Conservation (phyloP, 768 basidiomycete species). For the Lactifluus piperatus region DNA sequence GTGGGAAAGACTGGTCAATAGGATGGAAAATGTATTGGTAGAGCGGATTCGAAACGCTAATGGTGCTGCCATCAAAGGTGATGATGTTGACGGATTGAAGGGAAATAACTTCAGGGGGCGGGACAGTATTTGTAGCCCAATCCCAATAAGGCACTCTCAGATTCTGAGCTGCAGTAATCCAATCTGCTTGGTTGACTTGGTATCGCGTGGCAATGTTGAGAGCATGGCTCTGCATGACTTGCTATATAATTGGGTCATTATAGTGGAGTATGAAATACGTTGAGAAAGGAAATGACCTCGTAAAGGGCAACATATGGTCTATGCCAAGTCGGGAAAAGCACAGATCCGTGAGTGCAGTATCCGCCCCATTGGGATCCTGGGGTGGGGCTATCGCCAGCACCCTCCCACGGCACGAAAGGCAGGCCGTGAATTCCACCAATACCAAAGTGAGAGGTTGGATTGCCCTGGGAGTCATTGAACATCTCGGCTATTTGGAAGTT, state of each 20-base stretch:
- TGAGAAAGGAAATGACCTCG: conserved; percentile 33
- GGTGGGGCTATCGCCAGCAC: conserved; percentile 24
- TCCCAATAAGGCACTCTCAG: conserved; percentile 44
- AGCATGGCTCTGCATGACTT: conserved; percentile 38
- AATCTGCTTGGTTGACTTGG: conserved; percentile 20
- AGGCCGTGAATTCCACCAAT: conserved; percentile 47
- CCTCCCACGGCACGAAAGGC: conserved; percentile 39
- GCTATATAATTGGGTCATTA: conserved; percentile 26
- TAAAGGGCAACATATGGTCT: conserved; percentile 42
- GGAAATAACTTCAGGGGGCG: conserved; percentile 34
- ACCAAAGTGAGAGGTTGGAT: conserved; percentile 35
- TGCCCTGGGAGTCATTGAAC: conserved; percentile 25
- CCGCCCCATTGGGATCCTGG: conserved; percentile 31
- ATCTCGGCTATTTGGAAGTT: conserved; percentile 26
- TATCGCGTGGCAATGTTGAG: conserved; percentile 36
- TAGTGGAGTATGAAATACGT: background rate
- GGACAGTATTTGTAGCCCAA: conserved; percentile 36
- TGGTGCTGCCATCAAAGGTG: conserved; percentile 26
- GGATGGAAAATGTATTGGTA: conserved; percentile 31
- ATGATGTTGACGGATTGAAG: conserved; percentile 29
- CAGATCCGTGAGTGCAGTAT: conserved; percentile 46
- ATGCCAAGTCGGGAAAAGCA: conserved; percentile 50
- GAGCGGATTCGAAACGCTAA: conserved; percentile 29
- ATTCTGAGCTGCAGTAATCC: conserved; percentile 29
- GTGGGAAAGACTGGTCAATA: conserved; percentile 19